These are phyloP conservation scores for Antrodiella citrinella DNA, from an alignment of 768 basidiomycete genomes.

Conservation along the genomic window DNA sequence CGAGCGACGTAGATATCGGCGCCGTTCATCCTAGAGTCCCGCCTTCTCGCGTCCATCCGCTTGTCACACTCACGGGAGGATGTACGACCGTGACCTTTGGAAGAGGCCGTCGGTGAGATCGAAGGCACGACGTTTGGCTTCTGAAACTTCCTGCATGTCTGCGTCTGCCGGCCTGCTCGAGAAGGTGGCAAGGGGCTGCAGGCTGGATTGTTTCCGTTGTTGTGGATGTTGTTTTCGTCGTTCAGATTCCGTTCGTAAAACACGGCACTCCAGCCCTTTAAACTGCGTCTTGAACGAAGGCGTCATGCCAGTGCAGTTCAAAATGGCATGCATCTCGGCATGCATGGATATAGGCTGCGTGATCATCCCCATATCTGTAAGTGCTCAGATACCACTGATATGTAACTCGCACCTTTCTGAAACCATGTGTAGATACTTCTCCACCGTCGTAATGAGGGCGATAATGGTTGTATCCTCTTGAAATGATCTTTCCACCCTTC, in stretches of 20 bases:
- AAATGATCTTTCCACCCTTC: constrained; percentile 49
- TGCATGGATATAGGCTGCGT: constrained; percentile 40
- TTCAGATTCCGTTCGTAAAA: constrained; percentile 17
- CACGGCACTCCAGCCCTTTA: constrained; percentile 31
- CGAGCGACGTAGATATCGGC: constrained; percentile 49
- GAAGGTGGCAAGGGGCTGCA: no score
- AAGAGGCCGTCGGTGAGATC: no score
- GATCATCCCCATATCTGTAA: constrained; percentile 1
- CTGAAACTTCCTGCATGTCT: no score
- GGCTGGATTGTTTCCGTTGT: constrained; percentile 12
- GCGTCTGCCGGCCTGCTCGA: no score
- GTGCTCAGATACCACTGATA: no score
- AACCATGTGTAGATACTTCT: constrained; percentile 28
- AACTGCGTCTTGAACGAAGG: constrained; percentile 48
- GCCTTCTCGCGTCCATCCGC: constrained; percentile 27
- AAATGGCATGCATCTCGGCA: constrained; percentile 55
- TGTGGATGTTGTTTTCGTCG: constrained; percentile 15
- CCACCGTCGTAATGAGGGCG: constrained; percentile 45
- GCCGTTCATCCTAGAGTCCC: constrained; percentile 38
- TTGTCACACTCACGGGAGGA: constrained; percentile 13
- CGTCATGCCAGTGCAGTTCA: constrained; percentile 40
- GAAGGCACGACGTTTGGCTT: no score
- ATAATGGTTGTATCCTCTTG: constrained; percentile 46
- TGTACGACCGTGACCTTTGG: no score
- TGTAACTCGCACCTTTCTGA: constrained; percentile 27